These are phyloP conservation scores for Hippophae rhamnoides DNA, from an alignment of 306 rosid genomes.

Conservation along the genomic window DNA sequence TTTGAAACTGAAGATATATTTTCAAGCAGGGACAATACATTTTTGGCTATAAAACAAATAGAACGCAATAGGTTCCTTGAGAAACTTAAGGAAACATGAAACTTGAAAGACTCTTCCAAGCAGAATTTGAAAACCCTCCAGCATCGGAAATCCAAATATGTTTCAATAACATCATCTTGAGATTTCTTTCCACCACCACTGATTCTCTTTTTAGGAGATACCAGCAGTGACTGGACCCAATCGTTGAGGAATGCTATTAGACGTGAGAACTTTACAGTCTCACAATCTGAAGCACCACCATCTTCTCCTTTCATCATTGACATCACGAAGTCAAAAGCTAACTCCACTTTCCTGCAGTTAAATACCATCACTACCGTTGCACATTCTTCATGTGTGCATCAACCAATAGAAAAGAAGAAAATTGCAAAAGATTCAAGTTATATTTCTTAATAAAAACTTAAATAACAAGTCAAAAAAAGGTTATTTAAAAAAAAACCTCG, in stretches of 20 bases:
- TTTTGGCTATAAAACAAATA: slow-evolving; percentile 36
- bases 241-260: slow-evolving; percentile 47
- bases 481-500: too few species aligned
- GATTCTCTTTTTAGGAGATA: slow-evolving; percentile 46
- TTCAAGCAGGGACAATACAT: slow-evolving; percentile 34
- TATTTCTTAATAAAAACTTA: too few species aligned
- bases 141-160: slow-evolving; percentile 62
- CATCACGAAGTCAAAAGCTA: slow-evolving; percentile 53
- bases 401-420: background rate
- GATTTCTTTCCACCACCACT: slow-evolving; percentile 27
- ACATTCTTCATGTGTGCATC: background rate
- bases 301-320: slow-evolving; percentile 26
- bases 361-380: slow-evolving; percentile 10
- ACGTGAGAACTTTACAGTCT: slow-evolving; percentile 47
- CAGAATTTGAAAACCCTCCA: slow-evolving; percentile 82
- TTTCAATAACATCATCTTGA: slow-evolving; percentile 23
- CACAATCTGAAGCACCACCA: slow-evolving; percentile 23
- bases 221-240: slow-evolving; percentile 71
- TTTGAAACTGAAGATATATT: slow-evolving; percentile 15
- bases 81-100: slow-evolving; percentile 40
- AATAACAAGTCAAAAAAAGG: too few species aligned
- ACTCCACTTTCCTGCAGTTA: slow-evolving; percentile 64
- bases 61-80: slow-evolving; percentile 55
- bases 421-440: background rate
- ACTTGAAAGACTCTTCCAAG: slow-evolving; percentile 54